Evolutionary conservation across 257 asterid species (phyloP), one percentile per base, ranked within the genome.

Genomic region (Rehmannia glutinosa): DNA sequence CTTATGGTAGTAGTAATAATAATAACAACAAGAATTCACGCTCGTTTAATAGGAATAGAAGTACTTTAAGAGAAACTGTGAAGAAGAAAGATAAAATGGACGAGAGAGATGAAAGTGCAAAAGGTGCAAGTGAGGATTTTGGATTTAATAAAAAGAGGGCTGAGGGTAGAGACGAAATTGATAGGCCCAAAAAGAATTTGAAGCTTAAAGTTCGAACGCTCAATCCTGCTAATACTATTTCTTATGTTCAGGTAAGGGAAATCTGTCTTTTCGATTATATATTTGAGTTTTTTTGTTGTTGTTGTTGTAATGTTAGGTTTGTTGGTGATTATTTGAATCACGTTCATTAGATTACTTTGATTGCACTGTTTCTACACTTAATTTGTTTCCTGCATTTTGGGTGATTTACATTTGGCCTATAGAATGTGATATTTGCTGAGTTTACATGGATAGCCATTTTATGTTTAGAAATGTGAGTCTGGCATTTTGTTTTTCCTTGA

Each of bases 101-200:
- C 61, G 86, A 74, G 56, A 67, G 24, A 11, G 47, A 53, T 21
- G 66, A n/a, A 49, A 68, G 71, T 49, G 54, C 36, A 24, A 67
- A 36, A 21, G 42, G 42, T 59, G 64, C 12, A 30, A 46, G 51
- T 9, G 94, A 75, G 74, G 50, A 65, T 52, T 24, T 66, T 19
- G 97, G 86, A 53, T 92, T 86, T 74, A 92, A 90, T 64, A 79
- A 73, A 54, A 84, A 85, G 82, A 86, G 98, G 81, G 98, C 98
- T 15, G 87, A 87, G 55, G 98, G 98, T 36, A 81, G 77, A 77
- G 93, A 90, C 78, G 81, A 36, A 13, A 74, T 72, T 56, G 85
- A 78, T 45, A 62, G 75, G 76, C 83, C 85, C 25, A 89, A 73
- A 72, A 85, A 77, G 78, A 69, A 78, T 52, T 81, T 90, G 77